phyloP scores from a whole-genome alignment of 31 red algal species.

The Asparagopsis taxiformis region DNA sequence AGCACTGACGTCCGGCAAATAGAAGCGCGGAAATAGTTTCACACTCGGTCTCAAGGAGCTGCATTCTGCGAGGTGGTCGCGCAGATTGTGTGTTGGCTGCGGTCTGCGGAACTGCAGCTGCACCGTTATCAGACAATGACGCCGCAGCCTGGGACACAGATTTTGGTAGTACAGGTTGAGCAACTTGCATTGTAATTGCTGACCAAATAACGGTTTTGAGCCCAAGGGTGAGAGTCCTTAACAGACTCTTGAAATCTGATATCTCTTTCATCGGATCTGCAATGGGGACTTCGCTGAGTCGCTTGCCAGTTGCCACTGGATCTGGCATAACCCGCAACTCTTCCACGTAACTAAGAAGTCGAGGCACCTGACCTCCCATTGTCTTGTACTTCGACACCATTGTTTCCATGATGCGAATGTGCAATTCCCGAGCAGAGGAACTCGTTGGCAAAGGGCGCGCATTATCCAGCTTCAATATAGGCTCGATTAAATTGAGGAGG shows the following conservation, averaged over 20 bases:
- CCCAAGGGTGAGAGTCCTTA: conserved; percentile 86
- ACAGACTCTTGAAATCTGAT: conserved; percentile 68
- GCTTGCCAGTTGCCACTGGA: conserved; percentile 26
- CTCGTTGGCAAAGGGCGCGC: background rate
- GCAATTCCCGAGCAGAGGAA: conserved; percentile 59
- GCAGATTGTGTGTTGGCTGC: background rate
- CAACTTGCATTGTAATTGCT: conserved; percentile 48
- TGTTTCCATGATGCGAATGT: conserved; percentile 90
- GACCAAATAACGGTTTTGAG: conserved; percentile 96
- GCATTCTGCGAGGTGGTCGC: conserved; percentile 11
- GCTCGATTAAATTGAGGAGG: conserved; percentile 92
- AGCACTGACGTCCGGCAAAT: conserved; percentile 66
- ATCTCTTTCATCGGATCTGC: conserved; percentile 85
- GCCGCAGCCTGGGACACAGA: background rate
- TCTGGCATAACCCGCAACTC: conserved; percentile 31
- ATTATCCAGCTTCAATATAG: conserved; percentile 69
- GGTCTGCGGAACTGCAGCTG: background rate
- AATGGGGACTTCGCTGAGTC: conserved; percentile 54
- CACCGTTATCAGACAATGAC: background rate
- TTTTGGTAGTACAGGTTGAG: conserved; percentile 12
- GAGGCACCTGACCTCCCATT: conserved; percentile 74
- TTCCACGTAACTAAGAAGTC: conserved; percentile 43
- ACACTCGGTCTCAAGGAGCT: conserved; percentile 89
- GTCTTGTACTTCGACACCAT: conserved; percentile 83
- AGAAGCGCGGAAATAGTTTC: conserved; percentile 71